Evolutionary conservation across 2,329 filamentous ascomycete genomes (phyloP), one percentile per base, ranked within the genome.

Genomic region (Fusarium coffeatum): DNA sequence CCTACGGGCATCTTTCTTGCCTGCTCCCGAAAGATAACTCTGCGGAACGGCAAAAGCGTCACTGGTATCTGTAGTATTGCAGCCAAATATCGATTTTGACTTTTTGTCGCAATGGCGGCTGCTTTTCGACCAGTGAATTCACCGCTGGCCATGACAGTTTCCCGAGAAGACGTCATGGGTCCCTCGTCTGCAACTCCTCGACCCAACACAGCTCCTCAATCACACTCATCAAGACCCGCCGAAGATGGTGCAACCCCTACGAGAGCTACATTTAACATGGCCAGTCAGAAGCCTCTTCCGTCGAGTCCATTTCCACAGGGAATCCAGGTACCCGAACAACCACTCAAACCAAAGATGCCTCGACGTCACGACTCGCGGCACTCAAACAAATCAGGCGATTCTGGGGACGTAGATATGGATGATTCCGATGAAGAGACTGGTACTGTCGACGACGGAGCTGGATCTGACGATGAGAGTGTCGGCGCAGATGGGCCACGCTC

Each of bases 341-440:
- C 70, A n/a, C 76, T 83, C 72, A 78, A 85, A 74, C 75, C 85
- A 70, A 80, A 79, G 80, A 75, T 71, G 34, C 72, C 75, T 6
- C 69, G 64, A 25, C 73, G 75, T 64, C 87, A 86, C 57, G 84
- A 87, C 67, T 91, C 90, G 22, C 86, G 91, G 67, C 83, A 84
- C 57, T 88, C 90, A 12, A 83, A 83, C 66, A 87, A 87, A 67
- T 89, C 89, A n/a, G 80, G 74, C 57, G 86, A 87, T 40, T 89
- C 89, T 5, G 86, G 89, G 64, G 93, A 97, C 73, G 85, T 93
- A 25, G 90, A 93, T 64, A 93, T 94, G 87, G 91, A 91, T 41
- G 90, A 92, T 20, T 91, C 91, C 13, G 92, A 93, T 59, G 90
- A 86, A 54, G 92, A 92, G 70, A 80, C 73, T 5, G 81, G 80